Evolutionary conservation across 2,329 filamentous ascomycete genomes (phyloP), one percentile per base, ranked within the genome.

Genomic region (Fusarium mexicanum): DNA sequence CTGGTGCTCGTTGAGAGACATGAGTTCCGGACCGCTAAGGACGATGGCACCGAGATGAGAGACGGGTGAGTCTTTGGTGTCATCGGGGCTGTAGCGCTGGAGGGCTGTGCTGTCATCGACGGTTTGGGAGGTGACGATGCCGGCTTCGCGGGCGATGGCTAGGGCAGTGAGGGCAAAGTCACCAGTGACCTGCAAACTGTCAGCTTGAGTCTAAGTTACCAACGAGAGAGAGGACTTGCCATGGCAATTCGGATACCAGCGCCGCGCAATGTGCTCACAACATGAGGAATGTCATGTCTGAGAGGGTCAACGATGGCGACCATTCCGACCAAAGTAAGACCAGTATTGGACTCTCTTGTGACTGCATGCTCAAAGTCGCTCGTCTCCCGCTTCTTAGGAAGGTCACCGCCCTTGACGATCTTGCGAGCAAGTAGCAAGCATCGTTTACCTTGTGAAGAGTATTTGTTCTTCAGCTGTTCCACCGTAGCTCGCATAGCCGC

Each of bases 261-360:
- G 3, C 88, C 86, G 18, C 92, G 88, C 22, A 94, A 85, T 2
- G 88, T 93, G n/a, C 85, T 83, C 47, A 94, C 89, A 1, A 92
- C 90, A 6, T 87, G 88, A 1, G 88, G 90, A 8, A 94, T 94
- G 79, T 95, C 93, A 0, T 90, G 88, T 1, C 93, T 91, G 61
- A 93, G 90, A 3, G 94, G 94, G 74, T 96, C 94, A 59, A 94
- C 93, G 38, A 96, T 91, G 46, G 92, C 93, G 33, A 95, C 89
- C 8, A 97, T 84, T 20, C 94, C 94, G 33, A 93, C 89, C 71
- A 96, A 90, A 1, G 87, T 89, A 38, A 96, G 86, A 8, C 90
- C 88, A 0, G 41, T 10, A 0, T 66, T 66, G 1, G 43, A 65
- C 14, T 50, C 48, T 0, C 37, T 6, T 1, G 16, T 14, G 18